A percentile compares a stretch with the other conserved stretches of the same genome.
phyloP scores from a whole-genome alignment of 1,284 basidiomycete species.

The Vanrija sp. region DNA sequence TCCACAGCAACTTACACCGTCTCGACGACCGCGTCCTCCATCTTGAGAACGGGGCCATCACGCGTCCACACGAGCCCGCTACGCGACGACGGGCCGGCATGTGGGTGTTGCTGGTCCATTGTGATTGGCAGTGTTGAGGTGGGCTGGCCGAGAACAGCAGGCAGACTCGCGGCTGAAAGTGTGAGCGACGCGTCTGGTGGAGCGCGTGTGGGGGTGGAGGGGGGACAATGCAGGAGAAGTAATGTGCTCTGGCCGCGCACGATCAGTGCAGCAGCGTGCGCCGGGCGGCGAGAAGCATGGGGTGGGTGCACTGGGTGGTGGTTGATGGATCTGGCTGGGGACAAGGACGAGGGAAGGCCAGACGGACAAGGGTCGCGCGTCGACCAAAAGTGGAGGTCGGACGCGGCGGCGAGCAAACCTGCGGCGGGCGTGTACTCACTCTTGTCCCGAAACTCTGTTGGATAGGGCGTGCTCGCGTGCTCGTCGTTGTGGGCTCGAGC shows the following conservation, averaged over 20 bases:
- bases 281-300: not conserved
- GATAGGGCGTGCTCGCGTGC: too few species aligned
- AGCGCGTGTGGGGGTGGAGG: not conserved
- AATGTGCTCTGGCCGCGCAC: too few species aligned
- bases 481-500: too few species aligned
- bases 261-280: too few species aligned
- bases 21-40: conserved; percentile 45
- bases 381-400: too few species aligned
- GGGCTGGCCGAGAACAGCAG: not conserved
- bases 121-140: not conserved
- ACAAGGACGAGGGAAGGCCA: not conserved
- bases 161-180: not conserved
- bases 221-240: not conserved
- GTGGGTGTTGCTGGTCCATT: not conserved
- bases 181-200: not conserved
- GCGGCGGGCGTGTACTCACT: too few species aligned
- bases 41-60: conserved; percentile 28
- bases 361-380: too few species aligned
- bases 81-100: not conserved
- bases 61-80: conserved; percentile 10
- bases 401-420: too few species aligned
- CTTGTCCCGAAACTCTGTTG: too few species aligned
- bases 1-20: conserved; percentile 35
- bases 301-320: not conserved
- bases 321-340: not conserved